Conservation (phyloP, 225 moss, liverwort and hornwort genomes). For the Thuidium tamariscinum region DNA sequence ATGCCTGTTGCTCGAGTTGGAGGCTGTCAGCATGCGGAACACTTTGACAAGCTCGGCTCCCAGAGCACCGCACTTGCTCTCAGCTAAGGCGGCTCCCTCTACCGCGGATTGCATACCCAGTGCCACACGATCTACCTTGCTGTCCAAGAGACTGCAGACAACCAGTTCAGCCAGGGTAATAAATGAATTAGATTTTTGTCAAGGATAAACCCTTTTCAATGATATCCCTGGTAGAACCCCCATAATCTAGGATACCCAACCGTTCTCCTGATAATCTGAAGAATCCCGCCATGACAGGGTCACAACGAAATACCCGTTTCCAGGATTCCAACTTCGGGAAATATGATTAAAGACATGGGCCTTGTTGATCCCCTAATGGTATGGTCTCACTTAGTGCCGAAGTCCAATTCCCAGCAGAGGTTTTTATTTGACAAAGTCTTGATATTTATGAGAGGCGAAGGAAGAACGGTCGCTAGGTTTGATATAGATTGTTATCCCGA, state of each 20-base stretch:
- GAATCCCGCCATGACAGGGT: not conserved
- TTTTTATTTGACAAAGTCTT: not conserved
- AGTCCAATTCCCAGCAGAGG: not conserved
- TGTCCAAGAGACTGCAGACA: conserved; percentile 57
- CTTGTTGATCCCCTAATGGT: not conserved
- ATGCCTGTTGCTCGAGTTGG: not conserved
- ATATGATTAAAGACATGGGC: not conserved
- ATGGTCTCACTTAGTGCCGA: not conserved
- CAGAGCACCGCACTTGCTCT: conserved; percentile 80
- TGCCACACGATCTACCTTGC: conserved; percentile 78
- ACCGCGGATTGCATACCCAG: conserved; percentile 67
- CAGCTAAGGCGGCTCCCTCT: conserved; percentile 75
- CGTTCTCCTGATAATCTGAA: not conserved
- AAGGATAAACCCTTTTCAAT: not conserved
- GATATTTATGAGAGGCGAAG: not conserved
- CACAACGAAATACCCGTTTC: not conserved
- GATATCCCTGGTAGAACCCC: not conserved
- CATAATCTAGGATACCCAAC: not conserved
- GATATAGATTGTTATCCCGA: not conserved
- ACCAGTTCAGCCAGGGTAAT: not conserved
- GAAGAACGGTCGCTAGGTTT: not conserved
- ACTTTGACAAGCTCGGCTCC: conserved; percentile 92
- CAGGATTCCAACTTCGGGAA: not conserved
- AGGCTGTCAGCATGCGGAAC: conserved; percentile 70
- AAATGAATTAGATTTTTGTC: not conserved